phyloP scores from a whole-genome alignment of 768 basidiomycete species.

The Kwoniella pini region DNA sequence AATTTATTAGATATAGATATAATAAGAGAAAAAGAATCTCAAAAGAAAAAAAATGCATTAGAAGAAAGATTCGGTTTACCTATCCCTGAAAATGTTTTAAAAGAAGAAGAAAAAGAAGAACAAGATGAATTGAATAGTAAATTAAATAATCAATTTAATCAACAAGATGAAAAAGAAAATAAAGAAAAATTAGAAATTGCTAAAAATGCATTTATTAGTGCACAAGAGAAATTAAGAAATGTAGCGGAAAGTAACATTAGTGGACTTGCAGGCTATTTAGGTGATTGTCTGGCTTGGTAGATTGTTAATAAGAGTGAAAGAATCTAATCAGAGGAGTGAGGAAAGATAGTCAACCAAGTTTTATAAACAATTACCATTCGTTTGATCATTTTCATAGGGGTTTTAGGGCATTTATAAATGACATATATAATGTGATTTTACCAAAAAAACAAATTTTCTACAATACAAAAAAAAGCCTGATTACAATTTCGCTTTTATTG shows the following conservation, averaged over 20 bases:
- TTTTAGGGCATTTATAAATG: too few species aligned
- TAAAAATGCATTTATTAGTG: conserved; percentile 67
- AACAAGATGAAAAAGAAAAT: conserved; percentile 7
- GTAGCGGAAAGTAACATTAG: conserved; percentile 55
- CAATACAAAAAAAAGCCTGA: too few species aligned
- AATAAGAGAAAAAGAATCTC: conserved; percentile 8
- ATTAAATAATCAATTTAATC: neutral
- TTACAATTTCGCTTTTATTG: neutral
- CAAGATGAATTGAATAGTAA: conserved; percentile 8
- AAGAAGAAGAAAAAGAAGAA: conserved; percentile 63
- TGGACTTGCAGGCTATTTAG: conserved; percentile 39
- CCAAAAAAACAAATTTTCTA: too few species aligned
- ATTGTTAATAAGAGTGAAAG: neutral
- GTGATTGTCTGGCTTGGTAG: conserved; percentile 43
- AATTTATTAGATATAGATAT: conserved; percentile 13
- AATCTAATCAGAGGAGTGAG: neutral
- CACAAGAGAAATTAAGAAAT: conserved; percentile 64
- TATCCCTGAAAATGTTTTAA: conserved; percentile 62
- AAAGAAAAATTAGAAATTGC: conserved; percentile 57
- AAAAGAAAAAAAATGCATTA: conserved; percentile 56
- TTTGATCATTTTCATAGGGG: too few species aligned
- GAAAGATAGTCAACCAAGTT: too few species aligned
- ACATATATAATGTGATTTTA: too few species aligned
- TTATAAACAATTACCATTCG: too few species aligned
- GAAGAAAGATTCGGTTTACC: conserved; percentile 90